Base-by-base conservation (phyloP, 2,329 filamentous ascomycete genomes). In the Chaetomium strumarium region DNA sequence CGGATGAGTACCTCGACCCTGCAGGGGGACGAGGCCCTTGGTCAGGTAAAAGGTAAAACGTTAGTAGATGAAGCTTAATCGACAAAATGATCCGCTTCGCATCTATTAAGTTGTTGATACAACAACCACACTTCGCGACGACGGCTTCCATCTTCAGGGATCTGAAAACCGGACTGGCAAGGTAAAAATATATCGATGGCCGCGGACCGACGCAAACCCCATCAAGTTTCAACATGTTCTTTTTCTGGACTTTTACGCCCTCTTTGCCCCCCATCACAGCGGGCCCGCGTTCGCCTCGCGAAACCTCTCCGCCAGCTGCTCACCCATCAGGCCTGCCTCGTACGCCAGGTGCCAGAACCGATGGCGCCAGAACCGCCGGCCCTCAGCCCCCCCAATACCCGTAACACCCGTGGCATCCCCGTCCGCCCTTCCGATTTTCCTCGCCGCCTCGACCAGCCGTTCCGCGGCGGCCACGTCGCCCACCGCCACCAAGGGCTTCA, bases 261-360 rank as follows among this genome's bases (percentile, higher is more conserved):
- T n/a, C 24, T 12, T 6, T 10, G 9, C 14, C 13, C 19, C n/a
- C n/a, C n/a, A n/a, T 40, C 29, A 39, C 11, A 42, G 2, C n/a
- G 19, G 7, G 17, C 38, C 19, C 38, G 19, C 12, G 24, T 53
- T 53, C n/a, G 41, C 49, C 37, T 46, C 30, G 2, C 36, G 29
- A 33, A 55, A 58, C 48, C 49, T 45, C 40, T 43, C 48, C 1
- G 34, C 20, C 46, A 57, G 13, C 38, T 52, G 40, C 17, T 49
- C 55, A 11, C 50, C 49, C 16, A 77, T 41, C 44, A 78, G 57
- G 0, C 70, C 68, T 31, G 71, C 63, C 36, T 72, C 64, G 52
- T 66, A 60, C 14, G 75, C 76, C 45, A 75, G 52, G 52, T 68
- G 70, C 76, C 77, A 80, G 57, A 79, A 79, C 49, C 71, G 68